phyloP scores from a whole-genome alignment of 768 basidiomycete genomes.

The Suillus alpinus region DNA sequence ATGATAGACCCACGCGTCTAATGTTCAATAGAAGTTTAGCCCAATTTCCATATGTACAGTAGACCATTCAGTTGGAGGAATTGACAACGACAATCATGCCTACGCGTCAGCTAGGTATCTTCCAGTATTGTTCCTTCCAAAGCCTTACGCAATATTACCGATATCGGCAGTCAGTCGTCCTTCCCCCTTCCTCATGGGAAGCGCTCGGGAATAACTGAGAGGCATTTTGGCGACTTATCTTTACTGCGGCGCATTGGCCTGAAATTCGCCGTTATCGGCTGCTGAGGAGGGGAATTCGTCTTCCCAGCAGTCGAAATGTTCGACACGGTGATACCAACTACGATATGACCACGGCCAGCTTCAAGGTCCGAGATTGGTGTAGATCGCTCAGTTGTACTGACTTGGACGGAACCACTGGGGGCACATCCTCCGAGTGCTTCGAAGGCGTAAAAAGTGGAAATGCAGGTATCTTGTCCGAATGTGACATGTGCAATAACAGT shows the following conservation, averaged over 20 bases:
- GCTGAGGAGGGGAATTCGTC: not conserved
- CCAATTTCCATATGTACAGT: not conserved
- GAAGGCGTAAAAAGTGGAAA: not conserved
- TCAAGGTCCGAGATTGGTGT: too few species aligned
- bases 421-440: not conserved
- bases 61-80: not conserved
- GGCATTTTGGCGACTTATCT: not conserved
- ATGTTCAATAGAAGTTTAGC: not conserved
- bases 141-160: not conserved
- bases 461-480: not conserved
- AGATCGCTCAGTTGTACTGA: too few species aligned
- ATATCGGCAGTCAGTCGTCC: not conserved
- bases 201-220: not conserved
- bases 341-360: not conserved
- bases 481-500: not conserved
- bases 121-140: not conserved
- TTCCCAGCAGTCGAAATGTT: not conserved
- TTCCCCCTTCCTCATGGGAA: not conserved
- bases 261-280: not conserved
- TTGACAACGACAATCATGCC: not conserved
- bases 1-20: too few species aligned
- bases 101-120: not conserved
- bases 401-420: not conserved
- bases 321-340: not conserved
- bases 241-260: not conserved